Percentiles rank a stretch among this genome's conserved stretches.
These are phyloP conservation scores for Avena sativa DNA, from an alignment of 176 grass and related monocot species.

Conservation along the genomic window DNA sequence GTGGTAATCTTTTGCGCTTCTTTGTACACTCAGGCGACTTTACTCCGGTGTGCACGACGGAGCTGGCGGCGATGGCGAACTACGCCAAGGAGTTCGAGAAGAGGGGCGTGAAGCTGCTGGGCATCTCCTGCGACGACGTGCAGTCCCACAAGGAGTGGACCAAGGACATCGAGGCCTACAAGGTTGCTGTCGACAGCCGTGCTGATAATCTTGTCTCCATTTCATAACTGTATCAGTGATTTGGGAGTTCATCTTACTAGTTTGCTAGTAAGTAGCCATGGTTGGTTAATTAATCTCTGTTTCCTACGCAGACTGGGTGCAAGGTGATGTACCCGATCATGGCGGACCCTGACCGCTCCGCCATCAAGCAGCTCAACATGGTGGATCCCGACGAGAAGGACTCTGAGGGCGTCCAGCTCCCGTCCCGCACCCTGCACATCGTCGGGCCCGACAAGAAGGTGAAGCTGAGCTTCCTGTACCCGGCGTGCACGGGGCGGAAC, in stretches of 20 bases:
- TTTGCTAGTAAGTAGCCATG: neutral
- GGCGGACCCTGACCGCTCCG: constrained; percentile 56
- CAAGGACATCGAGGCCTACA: constrained; percentile 92
- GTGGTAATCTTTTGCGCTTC: neutral
- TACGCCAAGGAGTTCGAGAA: constrained; percentile 78
- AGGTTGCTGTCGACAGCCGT: constrained; percentile 23
- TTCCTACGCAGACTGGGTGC: constrained; percentile 32
- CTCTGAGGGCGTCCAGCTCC: constrained; percentile 40
- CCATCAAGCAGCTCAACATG: constrained; percentile 87
- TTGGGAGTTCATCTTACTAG: no score
- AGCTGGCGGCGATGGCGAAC: constrained; percentile 76
- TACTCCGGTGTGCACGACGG: constrained; percentile 94
- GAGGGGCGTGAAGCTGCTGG: constrained; percentile 82
- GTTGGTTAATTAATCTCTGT: neutral
- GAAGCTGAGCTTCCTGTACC: constrained; percentile 86
- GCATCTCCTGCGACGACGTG: constrained; percentile 82
- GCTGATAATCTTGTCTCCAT: neutral
- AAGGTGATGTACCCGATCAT: constrained; percentile 71
- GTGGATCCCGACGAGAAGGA: constrained; percentile 91
- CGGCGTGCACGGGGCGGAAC: constrained; percentile 72
- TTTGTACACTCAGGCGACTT: constrained; percentile 55
- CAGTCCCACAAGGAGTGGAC: constrained; percentile 83
- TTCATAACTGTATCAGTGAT: neutral
- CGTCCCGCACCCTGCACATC: constrained; percentile 72
- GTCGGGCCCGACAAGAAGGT: constrained; percentile 78